Evolutionary conservation across 2,329 filamentous ascomycete species (phyloP).

Genomic region (Triangularia setosa): DNA sequence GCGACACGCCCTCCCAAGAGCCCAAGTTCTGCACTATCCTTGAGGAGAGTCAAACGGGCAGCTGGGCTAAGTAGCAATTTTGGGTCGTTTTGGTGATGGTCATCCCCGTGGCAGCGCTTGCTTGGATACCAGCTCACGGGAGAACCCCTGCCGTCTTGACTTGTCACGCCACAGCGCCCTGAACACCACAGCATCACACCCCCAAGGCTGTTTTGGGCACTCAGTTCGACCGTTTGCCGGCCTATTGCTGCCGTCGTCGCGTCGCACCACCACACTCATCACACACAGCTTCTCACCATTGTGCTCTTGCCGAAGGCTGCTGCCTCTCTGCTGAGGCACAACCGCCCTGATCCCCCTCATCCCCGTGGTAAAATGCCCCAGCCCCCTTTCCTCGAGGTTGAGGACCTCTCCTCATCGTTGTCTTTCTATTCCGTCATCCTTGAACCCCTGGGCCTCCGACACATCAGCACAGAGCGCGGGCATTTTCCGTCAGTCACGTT

Average conservation of each 20-base stretch:
- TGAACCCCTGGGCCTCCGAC: conserved; percentile 73
- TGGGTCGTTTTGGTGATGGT: conserved; percentile 7
- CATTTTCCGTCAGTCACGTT: conserved; percentile 39
- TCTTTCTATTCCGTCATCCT: conserved; percentile 80
- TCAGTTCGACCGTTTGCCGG: conserved; percentile 4
- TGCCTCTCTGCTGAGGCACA: conserved; percentile 2
- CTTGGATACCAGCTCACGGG: conserved; percentile 18
- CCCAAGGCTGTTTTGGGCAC: conserved; percentile 7
- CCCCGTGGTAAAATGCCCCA: conserved; percentile 28
- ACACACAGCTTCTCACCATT: not conserved
- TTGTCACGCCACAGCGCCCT: conserved; percentile 20
- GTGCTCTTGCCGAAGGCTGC: conserved; percentile 9
- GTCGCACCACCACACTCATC: conserved; percentile 6
- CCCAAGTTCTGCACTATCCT: not conserved
- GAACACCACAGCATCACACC: conserved; percentile 5
- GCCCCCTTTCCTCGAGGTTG: conserved; percentile 59
- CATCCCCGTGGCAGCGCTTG: conserved; percentile 17
- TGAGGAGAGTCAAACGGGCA: not conserved
- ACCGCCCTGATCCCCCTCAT: not conserved
- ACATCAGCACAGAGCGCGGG: conserved; percentile 43
- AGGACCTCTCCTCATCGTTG: conserved; percentile 71
- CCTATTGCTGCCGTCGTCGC: conserved; percentile 6
- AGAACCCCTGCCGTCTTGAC: conserved; percentile 14
- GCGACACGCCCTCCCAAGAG: not conserved
- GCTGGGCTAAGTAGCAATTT: not conserved